A percentile compares a stretch with the other conserved stretches of the same genome.
Conservation (phyloP, 768 basidiomycete genomes). For the Omphalotus guepiniiformis region DNA sequence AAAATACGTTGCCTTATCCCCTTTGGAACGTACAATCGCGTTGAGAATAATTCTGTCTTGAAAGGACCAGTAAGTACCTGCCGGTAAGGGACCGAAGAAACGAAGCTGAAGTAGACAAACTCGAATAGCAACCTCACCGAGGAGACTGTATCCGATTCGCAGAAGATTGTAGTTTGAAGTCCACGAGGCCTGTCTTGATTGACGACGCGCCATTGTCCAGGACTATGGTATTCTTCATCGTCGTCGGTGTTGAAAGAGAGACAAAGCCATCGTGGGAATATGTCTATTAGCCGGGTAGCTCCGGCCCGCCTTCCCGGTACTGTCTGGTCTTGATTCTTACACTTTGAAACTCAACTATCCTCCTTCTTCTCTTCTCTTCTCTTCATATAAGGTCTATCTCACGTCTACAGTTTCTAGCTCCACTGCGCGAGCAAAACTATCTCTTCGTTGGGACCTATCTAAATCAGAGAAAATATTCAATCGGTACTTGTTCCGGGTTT, state of each 20-base stretch:
- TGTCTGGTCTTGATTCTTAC: not conserved
- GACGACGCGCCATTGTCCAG: constrained; percentile 11
- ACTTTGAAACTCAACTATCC: not conserved
- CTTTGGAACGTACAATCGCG: constrained; percentile 80
- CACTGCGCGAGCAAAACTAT: not conserved
- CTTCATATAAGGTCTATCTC: constrained; percentile 3
- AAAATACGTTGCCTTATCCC: constrained; percentile 77
- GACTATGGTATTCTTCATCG: constrained; percentile 2
- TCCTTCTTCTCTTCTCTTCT: not conserved
- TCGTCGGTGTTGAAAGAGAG: not conserved
- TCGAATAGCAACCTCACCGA: not conserved
- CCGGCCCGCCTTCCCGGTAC: not conserved
- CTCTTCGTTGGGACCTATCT: not conserved
- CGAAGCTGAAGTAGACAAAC: not conserved
- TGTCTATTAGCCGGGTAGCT: not conserved
- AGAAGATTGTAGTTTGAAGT: not conserved
- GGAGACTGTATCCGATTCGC: not conserved
- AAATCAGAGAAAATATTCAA: constrained; percentile 1
- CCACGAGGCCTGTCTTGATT: constrained; percentile 5
- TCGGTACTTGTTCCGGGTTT: too few species aligned
- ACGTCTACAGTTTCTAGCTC: not conserved
- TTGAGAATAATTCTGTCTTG: constrained; percentile 64
- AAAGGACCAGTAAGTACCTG: not conserved
- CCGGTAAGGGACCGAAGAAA: not conserved
- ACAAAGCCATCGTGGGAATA: constrained; percentile 2